These are phyloP conservation scores for Closterium sp. DNA, from an alignment of 139 green algal species.

Conservation along the genomic window DNA sequence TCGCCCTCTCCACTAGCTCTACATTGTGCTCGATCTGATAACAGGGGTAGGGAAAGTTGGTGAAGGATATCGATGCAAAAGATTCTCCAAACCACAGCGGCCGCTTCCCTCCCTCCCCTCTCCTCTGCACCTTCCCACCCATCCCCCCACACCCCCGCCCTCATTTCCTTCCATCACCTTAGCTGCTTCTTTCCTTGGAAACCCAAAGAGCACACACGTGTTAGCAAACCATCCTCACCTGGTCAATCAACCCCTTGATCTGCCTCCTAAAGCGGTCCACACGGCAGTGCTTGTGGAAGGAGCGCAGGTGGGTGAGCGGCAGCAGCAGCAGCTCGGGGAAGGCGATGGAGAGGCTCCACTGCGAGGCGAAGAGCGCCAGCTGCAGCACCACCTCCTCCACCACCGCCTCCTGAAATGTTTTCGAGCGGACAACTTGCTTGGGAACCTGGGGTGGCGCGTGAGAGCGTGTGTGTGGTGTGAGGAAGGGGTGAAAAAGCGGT, in stretches of 20 bases:
- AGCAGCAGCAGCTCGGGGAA: conserved; percentile 86
- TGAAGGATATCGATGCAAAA: no score
- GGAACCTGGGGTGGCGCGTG: conserved; percentile 9
- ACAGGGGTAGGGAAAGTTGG: not conserved
- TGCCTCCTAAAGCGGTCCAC: conserved; percentile 76
- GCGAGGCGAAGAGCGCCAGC: conserved; percentile 74
- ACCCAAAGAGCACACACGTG: no score
- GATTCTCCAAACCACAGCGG: no score
- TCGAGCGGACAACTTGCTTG: conserved; percentile 8
- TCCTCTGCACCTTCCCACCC: no score
- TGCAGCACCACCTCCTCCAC: conserved; percentile 75
- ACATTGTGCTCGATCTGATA: not conserved
- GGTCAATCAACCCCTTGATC: conserved; percentile 40
- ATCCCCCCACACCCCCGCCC: no score
- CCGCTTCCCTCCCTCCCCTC: no score
- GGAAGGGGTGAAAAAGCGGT: no score
- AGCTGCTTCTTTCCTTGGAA: no score
- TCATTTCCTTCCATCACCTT: no score
- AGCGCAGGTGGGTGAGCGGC: conserved; percentile 60
- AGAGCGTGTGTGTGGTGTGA: no score
- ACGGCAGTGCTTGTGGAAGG: conserved; percentile 72
- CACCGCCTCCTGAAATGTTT: conserved; percentile 73
- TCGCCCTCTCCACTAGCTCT: conserved; percentile 2
- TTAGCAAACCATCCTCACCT: conserved; percentile 14
- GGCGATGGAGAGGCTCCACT: conserved; percentile 73